These are phyloP conservation scores for Gossypium australe DNA, from an alignment of 345 rosid genomes.

Conservation along the genomic window DNA sequence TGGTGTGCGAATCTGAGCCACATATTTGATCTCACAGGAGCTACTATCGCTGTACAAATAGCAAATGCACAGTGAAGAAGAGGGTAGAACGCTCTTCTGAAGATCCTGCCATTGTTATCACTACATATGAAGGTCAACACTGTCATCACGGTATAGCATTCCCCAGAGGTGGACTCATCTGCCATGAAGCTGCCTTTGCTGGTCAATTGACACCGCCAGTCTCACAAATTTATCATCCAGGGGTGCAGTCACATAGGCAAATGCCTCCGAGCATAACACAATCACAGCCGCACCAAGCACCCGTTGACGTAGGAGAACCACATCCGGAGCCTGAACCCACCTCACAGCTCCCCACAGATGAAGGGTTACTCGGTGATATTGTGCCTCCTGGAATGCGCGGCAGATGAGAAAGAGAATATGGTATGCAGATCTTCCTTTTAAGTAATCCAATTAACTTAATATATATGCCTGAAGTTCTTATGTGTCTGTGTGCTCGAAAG, in stretches of 20 bases:
- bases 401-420: conserved; percentile 31
- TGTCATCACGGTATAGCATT: conserved; percentile 82
- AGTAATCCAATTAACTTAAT: neutral
- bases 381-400: conserved; percentile 76
- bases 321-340: conserved; percentile 11
- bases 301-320: conserved; percentile 20
- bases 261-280: conserved; percentile 23
- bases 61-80: conserved; percentile 92
- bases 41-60: conserved; percentile 91
- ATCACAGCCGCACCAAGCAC: conserved; percentile 16
- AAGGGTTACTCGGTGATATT: conserved; percentile 84
- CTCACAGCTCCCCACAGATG: conserved; percentile 33
- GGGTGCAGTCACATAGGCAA: conserved; percentile 35
- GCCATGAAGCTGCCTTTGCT: conserved; percentile 42
- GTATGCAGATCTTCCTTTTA: conserved; percentile 16
- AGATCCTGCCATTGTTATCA: conserved; percentile 73
- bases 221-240: conserved; percentile 50
- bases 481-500: neutral
- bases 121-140: conserved; percentile 98
- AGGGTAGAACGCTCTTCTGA: conserved; percentile 92
- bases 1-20: neutral
- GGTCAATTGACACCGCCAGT: conserved; percentile 35
- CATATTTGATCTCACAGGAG: conserved; percentile 45
- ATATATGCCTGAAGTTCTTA: neutral
- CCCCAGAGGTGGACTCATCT: conserved; percentile 70